Evolutionary conservation across 2,329 filamentous ascomycete species (phyloP), one percentile per base, ranked within the genome.

Genomic region (Penicillium sp.): DNA sequence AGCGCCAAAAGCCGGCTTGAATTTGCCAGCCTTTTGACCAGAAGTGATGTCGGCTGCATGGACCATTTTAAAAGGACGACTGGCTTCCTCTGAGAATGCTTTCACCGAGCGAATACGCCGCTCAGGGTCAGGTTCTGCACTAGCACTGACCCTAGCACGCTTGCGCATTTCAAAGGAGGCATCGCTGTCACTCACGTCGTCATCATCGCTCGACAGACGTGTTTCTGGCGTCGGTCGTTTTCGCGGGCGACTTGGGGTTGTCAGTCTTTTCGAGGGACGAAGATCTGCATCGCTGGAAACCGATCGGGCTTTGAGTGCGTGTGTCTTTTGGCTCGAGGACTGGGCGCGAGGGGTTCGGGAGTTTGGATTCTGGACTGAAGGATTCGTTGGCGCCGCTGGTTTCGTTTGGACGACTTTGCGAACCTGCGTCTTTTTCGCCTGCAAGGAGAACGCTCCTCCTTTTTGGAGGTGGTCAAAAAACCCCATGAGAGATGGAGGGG

Each of bases 1-100:
- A 37, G 68, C 72, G 9, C 72, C 71, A 57, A 76, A 79, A 25
- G 75, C 77, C 26, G 73, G 71, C 53, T 72, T 76, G 63, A 76
- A 82, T 54, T 77, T 76, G 45, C 64, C 68, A 41, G 64, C 65
- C 50, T 67, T 72, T 52, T 68, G 65, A n/a, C 61, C 54, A 28
- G 66, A 69, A 39, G 67, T 73, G 57, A 78, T 76, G 48, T 76
- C 68, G 35, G 69, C 63, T 7, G 75, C 76, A 62, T 79, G 75
- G 25, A 78, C 67, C 64, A 77, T 73, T 18, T 66, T 55, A 41
- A 74, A 66, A 6, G 61, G 47, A 36, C 61, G 63, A 25, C 59
- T 56, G n/a, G 58, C 63, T 36, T 71, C 66, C 28, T 70, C 66
- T 28, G 69, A 67, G 54, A 74, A 75, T n/a, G 73, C 68, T 51